Evolutionary conservation across 805 yeast genomes (phyloP).

Genomic region (Candida michaelii): DNA sequence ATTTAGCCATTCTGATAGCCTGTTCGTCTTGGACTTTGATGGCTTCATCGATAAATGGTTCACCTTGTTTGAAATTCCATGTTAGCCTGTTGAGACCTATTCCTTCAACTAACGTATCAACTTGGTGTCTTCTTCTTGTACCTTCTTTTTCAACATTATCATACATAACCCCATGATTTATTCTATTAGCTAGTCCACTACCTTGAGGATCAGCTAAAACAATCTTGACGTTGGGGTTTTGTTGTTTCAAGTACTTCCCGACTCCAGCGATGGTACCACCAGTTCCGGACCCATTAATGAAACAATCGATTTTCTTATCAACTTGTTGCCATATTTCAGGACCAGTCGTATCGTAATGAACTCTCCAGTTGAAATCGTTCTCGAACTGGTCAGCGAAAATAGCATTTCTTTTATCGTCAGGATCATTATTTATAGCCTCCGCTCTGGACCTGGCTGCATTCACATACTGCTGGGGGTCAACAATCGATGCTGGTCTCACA

Average conservation of each 20-base stretch:
- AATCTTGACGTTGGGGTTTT: conserved; percentile 45
- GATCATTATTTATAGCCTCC: conserved; percentile 42
- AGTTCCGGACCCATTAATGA: conserved; percentile 92
- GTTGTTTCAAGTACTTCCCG: conserved; percentile 72
- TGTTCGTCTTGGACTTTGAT: conserved; percentile 76
- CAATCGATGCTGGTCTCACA: conserved; percentile 93
- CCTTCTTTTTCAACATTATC: conserved; percentile 89
- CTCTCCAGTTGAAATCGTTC: conserved; percentile 84
- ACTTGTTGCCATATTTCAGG: conserved; percentile 88
- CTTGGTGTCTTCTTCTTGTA: conserved; percentile 91
- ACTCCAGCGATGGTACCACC: conserved; percentile 97
- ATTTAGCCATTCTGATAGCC: conserved; percentile 87
- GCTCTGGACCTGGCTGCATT: conserved; percentile 79
- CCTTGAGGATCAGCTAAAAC: conserved; percentile 96
- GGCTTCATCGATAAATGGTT: conserved; percentile 70
- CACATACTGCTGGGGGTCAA: conserved; percentile 90
- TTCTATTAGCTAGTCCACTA: conserved; percentile 81
- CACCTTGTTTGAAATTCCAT: conserved; percentile 73
- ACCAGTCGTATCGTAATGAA: conserved; percentile 81
- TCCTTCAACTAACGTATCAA: conserved; percentile 92
- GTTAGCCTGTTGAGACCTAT: conserved; percentile 89
- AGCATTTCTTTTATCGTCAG: conserved; percentile 48
- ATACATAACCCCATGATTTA: conserved; percentile 92
- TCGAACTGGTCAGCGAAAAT: conserved; percentile 96
- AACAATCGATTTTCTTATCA: conserved; percentile 63